phyloP scores from a whole-genome alignment of 2,329 filamentous ascomycete species.

The Albophoma yamanashiensis region DNA sequence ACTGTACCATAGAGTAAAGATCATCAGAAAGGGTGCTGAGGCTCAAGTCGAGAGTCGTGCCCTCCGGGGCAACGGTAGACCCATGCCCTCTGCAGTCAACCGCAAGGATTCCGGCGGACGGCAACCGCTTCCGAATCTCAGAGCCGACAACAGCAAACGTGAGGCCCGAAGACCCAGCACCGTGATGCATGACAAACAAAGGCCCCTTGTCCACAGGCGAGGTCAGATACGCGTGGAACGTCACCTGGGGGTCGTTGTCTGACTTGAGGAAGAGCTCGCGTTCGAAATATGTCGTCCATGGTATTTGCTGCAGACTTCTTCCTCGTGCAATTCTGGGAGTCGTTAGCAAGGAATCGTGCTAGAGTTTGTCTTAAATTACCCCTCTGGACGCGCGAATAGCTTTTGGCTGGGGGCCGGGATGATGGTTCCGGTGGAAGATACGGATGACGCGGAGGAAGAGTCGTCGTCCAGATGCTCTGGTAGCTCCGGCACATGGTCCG shows the following conservation, averaged over 20 bases:
- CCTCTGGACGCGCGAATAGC: constrained; percentile 60
- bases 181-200: constrained; percentile 89
- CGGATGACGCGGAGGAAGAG: constrained; percentile 67
- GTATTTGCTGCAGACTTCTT: constrained; percentile 52
- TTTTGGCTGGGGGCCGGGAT: constrained; percentile 66
- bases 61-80: constrained; percentile 42
- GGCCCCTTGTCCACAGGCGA: constrained; percentile 67
- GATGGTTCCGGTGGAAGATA: constrained; percentile 87
- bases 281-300: constrained; percentile 87
- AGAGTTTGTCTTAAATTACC: constrained; percentile 30
- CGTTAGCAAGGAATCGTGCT: constrained; percentile 3
- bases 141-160: constrained; percentile 77
- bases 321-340: constrained; percentile 33
- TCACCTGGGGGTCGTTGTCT: constrained; percentile 34
- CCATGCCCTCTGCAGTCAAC: constrained; percentile 84
- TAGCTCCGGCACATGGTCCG: constrained; percentile 34
- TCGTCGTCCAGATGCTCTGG: constrained; percentile 44
- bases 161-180: constrained; percentile 83
- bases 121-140: constrained; percentile 67
- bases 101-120: constrained; percentile 73
- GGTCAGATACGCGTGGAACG: constrained; percentile 79
- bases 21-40: constrained; percentile 66
- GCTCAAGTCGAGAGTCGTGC: constrained; percentile 48
- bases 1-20: constrained; percentile 55
- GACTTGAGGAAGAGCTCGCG: constrained; percentile 68